These are phyloP conservation scores for Avena insularis DNA, from an alignment of 176 grass and related monocot species.

Conservation along the genomic window DNA sequence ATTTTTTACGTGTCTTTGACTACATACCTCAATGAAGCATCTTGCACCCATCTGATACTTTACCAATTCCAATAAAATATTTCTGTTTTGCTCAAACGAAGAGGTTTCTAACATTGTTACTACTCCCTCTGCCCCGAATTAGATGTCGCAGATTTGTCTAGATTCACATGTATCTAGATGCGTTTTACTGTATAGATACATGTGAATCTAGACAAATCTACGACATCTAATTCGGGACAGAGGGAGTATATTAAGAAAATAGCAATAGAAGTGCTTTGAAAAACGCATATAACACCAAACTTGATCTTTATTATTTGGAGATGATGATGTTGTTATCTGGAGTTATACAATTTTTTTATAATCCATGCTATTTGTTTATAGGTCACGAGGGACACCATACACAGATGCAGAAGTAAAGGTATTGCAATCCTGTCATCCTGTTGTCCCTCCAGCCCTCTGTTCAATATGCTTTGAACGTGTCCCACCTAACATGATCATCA, in stretches of 20 bases:
- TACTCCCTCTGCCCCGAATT: too few species aligned
- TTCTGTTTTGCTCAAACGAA: neutral
- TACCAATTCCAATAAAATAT: neutral
- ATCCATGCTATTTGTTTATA: constrained; percentile 41
- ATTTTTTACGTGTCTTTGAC: neutral
- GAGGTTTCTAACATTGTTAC: neutral
- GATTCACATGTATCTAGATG: too few species aligned
- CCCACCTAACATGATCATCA: neutral
- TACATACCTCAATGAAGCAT: constrained; percentile 22
- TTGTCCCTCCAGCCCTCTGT: neutral
- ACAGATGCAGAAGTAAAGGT: constrained; percentile 97
- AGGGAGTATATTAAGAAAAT: neutral
- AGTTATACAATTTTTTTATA: constrained; percentile 25
- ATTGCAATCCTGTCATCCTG: constrained; percentile 20
- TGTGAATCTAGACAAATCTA: too few species aligned
- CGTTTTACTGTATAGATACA: too few species aligned
- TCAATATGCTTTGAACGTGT: constrained; percentile 28
- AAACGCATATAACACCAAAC: neutral
- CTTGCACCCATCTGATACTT: neutral
- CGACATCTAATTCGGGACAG: too few species aligned
- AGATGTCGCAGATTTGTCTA: too few species aligned
- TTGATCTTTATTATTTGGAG: neutral
- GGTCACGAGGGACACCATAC: constrained; percentile 76
- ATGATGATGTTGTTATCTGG: neutral
- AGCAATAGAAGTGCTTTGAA: neutral